phyloP scores from a whole-genome alignment of 352 stramenopile genomes.

The Pythium dissotocum region DNA sequence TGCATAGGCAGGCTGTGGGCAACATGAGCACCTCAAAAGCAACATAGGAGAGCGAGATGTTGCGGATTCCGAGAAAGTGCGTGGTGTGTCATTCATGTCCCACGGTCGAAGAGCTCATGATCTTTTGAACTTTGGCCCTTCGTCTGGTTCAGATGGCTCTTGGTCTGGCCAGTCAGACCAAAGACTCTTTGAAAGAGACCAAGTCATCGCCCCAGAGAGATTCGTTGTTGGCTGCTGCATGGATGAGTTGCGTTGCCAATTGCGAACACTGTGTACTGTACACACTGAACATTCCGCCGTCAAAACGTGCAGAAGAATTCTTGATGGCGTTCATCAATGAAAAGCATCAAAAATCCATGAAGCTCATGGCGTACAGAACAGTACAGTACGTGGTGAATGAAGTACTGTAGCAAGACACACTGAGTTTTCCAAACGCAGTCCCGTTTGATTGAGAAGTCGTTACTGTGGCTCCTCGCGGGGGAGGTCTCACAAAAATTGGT shows the following conservation, averaged over 20 bases:
- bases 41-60: neutral
- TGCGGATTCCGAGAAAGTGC: neutral
- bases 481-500: neutral
- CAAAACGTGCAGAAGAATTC: too few relatives aligned
- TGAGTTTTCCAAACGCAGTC: neutral
- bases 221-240: neutral
- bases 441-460: neutral
- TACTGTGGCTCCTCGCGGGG: neutral
- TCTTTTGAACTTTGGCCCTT: conserved; percentile 8
- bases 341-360: too few relatives aligned
- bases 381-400: too few relatives aligned
- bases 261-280: neutral
- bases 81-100: neutral
- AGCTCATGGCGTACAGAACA: too few relatives aligned
- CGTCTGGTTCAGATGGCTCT: conserved; percentile 41
- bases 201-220: neutral
- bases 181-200: too few relatives aligned
- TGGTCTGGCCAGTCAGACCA: too few relatives aligned
- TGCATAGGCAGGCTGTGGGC: neutral
- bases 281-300: neutral
- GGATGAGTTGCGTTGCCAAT: neutral
- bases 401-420: neutral
- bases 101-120: neutral
- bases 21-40: neutral
- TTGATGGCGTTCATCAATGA: too few relatives aligned